phyloP scores from a whole-genome alignment of 108 stramenopile genomes.

The Cyclotella baltica region DNA sequence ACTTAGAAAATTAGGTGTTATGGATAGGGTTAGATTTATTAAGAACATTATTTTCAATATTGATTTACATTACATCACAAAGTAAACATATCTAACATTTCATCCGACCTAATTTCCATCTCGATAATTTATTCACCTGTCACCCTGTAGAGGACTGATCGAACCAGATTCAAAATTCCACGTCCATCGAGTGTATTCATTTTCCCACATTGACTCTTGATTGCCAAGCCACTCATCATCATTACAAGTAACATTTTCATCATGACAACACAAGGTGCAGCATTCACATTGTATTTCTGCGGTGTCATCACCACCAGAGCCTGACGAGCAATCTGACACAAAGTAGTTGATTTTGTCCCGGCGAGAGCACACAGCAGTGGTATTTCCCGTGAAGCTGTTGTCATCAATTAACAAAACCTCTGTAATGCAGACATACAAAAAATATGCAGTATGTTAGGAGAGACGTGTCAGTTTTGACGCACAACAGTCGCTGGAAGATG shows the following conservation, averaged over 20 bases:
- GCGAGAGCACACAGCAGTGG: slow-evolving; percentile 33
- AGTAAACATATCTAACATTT: no score
- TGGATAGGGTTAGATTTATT: no score
- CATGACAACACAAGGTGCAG: slow-evolving; percentile 54
- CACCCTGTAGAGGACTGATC: slow-evolving; percentile 20
- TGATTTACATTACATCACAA: no score
- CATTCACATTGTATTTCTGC: slow-evolving; percentile 47
- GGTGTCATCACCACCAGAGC: not conserved
- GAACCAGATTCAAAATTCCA: slow-evolving; percentile 48
- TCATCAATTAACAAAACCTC: slow-evolving; percentile 46
- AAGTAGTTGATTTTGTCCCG: slow-evolving; percentile 42
- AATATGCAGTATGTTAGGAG: not conserved
- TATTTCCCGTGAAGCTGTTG: slow-evolving; percentile 46
- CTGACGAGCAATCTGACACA: slow-evolving; percentile 37
- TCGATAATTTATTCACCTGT: no score
- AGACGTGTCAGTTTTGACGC: not conserved
- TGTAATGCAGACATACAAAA: not conserved
- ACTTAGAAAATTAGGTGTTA: no score
- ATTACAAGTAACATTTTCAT: slow-evolving; percentile 45
- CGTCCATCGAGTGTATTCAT: slow-evolving; percentile 28
- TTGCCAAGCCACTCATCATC: slow-evolving; percentile 51
- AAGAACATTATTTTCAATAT: no score
- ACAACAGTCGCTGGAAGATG: no score
- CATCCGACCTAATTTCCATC: no score
- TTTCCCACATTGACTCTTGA: slow-evolving; percentile 46